These are phyloP conservation scores for Pharus latifolius DNA, from an alignment of 176 grass and related monocot genomes.

Conservation along the genomic window DNA sequence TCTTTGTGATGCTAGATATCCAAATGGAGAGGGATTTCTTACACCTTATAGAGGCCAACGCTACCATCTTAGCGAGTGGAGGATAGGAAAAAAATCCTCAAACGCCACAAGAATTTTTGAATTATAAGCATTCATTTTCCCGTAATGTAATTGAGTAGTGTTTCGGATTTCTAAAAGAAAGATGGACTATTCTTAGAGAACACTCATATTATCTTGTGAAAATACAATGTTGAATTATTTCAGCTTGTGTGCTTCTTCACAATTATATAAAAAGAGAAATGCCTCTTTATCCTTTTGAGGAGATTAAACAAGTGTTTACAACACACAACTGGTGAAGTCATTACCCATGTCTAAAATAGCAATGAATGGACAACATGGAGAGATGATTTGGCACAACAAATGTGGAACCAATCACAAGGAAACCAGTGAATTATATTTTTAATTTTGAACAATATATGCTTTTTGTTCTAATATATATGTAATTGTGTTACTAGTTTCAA, in stretches of 20 bases:
- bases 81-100: background rate
- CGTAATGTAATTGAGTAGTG: background rate
- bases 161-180: background rate
- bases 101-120: background rate
- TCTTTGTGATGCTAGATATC: constrained; percentile 6
- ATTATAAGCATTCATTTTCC: background rate
- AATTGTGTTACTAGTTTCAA: too few relatives aligned
- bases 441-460: too few relatives aligned
- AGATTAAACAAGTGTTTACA: too few relatives aligned
- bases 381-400: too few relatives aligned
- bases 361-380: too few relatives aligned
- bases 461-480: too few relatives aligned
- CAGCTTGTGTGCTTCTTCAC: background rate
- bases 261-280: background rate
- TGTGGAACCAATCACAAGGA: too few relatives aligned
- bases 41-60: background rate
- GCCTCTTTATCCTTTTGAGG: too few relatives aligned
- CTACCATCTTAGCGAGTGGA: background rate
- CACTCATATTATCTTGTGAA: background rate
- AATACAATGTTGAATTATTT: background rate
- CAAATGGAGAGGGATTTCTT: constrained; percentile 8
- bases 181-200: background rate
- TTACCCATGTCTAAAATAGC: too few relatives aligned
- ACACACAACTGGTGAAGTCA: too few relatives aligned
- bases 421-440: too few relatives aligned